Evolutionary conservation across 768 basidiomycete genomes (phyloP), one percentile per base, ranked within the genome.

Genomic region (Botryobasidium botryosum): DNA sequence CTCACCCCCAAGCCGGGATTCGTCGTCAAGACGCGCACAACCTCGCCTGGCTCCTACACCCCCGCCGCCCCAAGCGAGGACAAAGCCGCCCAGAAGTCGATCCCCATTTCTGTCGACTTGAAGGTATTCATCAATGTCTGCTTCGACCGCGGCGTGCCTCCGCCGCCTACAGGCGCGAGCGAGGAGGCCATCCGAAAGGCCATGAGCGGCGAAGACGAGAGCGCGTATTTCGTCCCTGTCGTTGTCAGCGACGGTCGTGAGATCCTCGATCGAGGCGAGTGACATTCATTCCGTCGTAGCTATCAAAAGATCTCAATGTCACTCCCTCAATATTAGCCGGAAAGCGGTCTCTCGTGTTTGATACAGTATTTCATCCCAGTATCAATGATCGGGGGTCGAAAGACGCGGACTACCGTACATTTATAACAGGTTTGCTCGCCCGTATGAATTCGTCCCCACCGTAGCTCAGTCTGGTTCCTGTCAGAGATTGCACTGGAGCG

Each of bases 311-410:
- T 33, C 31, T 33, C 8, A 17, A 8, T 33, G 17, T 33, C 17
- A 33, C 17, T 17, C 17, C 8, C 37, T 21, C 37, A 8, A 39
- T 39, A 39, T 6, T 21, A 85, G 83, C 75, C 51, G 83, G 82
- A 4, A 77, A 77, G 26, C 64, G 70, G 0, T 69, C 74, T 4
- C 55, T 80, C 29, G 77, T 85, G 4, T 77, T 86, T 51, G 84
- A 86, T 58, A 77, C 76, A 50, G 64, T 85, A 1, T 75, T 72
- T 58, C 69, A 79, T 51, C 50, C 66, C 0, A 64, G 69, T 3
- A 57, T 84, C 47, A 77, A 75, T 56, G 65, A 71, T 6, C 71
- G 78, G 20, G 59, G 67, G 1, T 63, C 74, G 37, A 71, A 65
- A 43, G 75, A 83, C 51, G 59, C 70, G 3, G 68, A 71, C 6